A percentile compares a stretch with the other conserved stretches of the same genome.
These are phyloP conservation scores for Geosmithia morbida DNA, from an alignment of 2,329 filamentous ascomycete genomes.

Conservation along the genomic window DNA sequence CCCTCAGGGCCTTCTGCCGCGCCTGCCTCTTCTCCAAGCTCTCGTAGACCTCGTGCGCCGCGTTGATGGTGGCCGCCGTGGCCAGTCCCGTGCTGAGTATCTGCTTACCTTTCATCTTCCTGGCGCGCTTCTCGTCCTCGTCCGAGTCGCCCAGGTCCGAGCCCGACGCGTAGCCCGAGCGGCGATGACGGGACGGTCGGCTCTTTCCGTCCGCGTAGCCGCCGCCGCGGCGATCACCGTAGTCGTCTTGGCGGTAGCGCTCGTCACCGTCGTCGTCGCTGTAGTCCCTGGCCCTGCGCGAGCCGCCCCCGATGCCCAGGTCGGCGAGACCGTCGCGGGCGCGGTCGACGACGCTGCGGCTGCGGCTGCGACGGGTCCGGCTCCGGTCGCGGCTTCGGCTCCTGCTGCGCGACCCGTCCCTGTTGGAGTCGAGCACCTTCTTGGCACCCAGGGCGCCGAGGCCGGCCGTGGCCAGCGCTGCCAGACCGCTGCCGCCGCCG, in stretches of 20 bases:
- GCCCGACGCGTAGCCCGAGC: conserved; percentile 33
- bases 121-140: conserved; percentile 36
- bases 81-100: conserved; percentile 40
- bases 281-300: conserved; percentile 19
- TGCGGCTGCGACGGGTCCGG: conserved; percentile 25
- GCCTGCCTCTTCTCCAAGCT: conserved; percentile 42
- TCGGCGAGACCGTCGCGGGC: conserved; percentile 47
- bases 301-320: conserved; percentile 40
- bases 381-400: conserved; percentile 23
- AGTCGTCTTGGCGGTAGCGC: conserved; percentile 25
- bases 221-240: conserved; percentile 22
- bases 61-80: conserved; percentile 44
- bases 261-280: conserved; percentile 27
- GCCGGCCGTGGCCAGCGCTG: conserved; percentile 47
- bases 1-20: conserved; percentile 36
- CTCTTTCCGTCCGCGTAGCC: conserved; percentile 22
- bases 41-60: conserved; percentile 41
- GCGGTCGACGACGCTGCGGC: conserved; percentile 50
- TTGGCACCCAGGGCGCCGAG: conserved; percentile 47
- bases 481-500: conserved; percentile 35
- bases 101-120: conserved; percentile 50
- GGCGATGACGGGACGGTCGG: no score
- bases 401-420: conserved; percentile 27
- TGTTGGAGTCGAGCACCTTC: conserved; percentile 34
- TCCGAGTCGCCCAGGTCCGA: conserved; percentile 44